These are phyloP conservation scores for Tephrocybe sp. DNA, from an alignment of 768 basidiomycete species.

Conservation along the genomic window DNA sequence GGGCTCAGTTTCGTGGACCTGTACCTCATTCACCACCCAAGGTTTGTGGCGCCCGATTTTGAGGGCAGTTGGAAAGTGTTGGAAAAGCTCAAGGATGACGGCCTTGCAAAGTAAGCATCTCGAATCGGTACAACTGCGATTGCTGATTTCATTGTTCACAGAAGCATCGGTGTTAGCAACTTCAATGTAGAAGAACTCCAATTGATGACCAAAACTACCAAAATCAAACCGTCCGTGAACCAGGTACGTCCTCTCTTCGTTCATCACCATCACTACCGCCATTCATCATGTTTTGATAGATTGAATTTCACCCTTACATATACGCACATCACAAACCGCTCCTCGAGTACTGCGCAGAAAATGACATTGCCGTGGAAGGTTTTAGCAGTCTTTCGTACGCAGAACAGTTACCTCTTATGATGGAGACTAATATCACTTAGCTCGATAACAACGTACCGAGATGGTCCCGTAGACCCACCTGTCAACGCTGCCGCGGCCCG, in stretches of 20 bases:
- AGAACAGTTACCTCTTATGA: background rate
- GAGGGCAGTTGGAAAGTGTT: slow-evolving; percentile 53
- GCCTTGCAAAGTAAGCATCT: slow-evolving; percentile 37
- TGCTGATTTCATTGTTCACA: background rate
- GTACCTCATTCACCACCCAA: slow-evolving; percentile 66
- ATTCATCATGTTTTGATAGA: slow-evolving; percentile 27
- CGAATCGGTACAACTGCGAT: background rate
- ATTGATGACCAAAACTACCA: slow-evolving; percentile 46
- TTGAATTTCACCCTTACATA: slow-evolving; percentile 59
- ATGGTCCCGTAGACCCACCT: slow-evolving; percentile 63
- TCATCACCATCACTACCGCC: background rate
- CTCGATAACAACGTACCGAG: slow-evolving; percentile 58
- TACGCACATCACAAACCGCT: slow-evolving; percentile 44
- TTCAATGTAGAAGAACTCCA: slow-evolving; percentile 55
- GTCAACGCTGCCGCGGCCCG: slow-evolving; percentile 52
- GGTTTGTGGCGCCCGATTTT: slow-evolving; percentile 27
- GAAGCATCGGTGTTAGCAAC: slow-evolving; percentile 61
- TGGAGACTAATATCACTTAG: slow-evolving; percentile 20
- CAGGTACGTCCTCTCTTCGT: slow-evolving; percentile 41
- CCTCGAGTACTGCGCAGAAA: slow-evolving; percentile 46
- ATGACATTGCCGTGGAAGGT: slow-evolving; percentile 55
- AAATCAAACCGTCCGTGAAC: slow-evolving; percentile 66
- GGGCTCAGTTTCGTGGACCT: slow-evolving; percentile 62
- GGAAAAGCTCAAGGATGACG: slow-evolving; percentile 50
- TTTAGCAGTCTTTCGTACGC: slow-evolving; percentile 53